phyloP scores from a whole-genome alignment of 140 eudicot species.

The Anethum foeniculum region DNA sequence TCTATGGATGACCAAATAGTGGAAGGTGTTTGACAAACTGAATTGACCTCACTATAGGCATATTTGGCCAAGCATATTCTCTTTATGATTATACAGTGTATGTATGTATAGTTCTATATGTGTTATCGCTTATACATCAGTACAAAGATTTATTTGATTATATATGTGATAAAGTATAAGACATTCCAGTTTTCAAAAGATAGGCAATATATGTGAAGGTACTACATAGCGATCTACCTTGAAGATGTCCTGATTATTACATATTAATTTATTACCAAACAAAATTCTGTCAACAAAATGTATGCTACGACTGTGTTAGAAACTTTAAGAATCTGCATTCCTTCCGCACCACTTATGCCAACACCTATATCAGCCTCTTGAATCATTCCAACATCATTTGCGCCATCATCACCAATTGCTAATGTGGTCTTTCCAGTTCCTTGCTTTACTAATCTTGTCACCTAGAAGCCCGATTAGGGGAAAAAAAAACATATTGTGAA shows the following conservation, averaged over 20 bases:
- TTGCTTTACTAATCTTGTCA: conserved; percentile 89
- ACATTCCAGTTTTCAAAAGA: too few relatives aligned
- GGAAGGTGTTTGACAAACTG: background rate
- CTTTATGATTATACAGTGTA: too few relatives aligned
- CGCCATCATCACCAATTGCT: conserved; percentile 99
- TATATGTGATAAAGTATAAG: too few relatives aligned
- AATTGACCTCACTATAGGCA: conserved; percentile 7
- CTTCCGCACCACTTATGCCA: conserved; percentile 96
- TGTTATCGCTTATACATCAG: too few relatives aligned
- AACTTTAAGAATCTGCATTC: conserved; percentile 83
- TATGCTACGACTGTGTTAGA: background rate
- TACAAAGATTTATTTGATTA: too few relatives aligned
- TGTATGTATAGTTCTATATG: too few relatives aligned
- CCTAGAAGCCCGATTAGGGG: conserved; percentile 31
- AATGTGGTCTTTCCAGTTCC: conserved; percentile 96
- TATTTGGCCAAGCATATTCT: conserved; percentile 6
- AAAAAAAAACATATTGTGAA: background rate
- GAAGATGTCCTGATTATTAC: background rate
- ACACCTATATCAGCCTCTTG: conserved; percentile 99
- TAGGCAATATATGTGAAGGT: too few relatives aligned
- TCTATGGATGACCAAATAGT: conserved; percentile 9
- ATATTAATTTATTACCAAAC: background rate
- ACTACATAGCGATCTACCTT: background rate
- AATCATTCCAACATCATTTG: conserved; percentile 99
- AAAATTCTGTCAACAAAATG: background rate